Conservation (phyloP, 2,329 filamentous ascomycete genomes). For the Claviceps sp. region DNA sequence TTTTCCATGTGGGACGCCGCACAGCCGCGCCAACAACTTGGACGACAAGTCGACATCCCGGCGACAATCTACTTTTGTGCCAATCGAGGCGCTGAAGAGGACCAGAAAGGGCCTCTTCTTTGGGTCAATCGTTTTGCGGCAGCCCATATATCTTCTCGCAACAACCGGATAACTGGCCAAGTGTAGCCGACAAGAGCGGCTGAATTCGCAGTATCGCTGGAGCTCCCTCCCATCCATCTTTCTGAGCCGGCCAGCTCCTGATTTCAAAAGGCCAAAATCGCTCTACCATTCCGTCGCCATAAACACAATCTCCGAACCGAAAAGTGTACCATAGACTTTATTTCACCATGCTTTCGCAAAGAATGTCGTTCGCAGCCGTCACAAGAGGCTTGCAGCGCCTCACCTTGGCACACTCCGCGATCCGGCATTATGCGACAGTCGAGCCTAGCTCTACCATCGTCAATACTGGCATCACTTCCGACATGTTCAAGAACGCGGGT, state of each 20-base stretch:
- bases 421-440: constrained; percentile 20
- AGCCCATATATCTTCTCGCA: neutral
- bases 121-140: neutral
- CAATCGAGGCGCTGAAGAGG: constrained; percentile 1
- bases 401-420: constrained; percentile 13
- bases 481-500: constrained; percentile 7
- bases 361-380: constrained; percentile 16
- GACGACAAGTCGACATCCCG: neutral
- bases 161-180: neutral
- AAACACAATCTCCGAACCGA: too few species aligned
- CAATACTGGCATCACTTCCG: constrained; percentile 8
- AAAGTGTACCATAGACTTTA: too few species aligned
- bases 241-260: neutral
- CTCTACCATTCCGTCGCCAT: neutral
- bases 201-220: too few species aligned
- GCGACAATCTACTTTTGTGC: neutral
- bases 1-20: constrained; percentile 8
- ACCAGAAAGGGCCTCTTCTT: neutral
- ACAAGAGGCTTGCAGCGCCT: constrained; percentile 17
- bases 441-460: constrained; percentile 10
- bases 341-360: constrained; percentile 17
- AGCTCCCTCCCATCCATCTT: neutral
- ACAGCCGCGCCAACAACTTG: neutral
- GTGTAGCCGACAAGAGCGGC: too few species aligned
- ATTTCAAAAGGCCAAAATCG: neutral